Base-by-base conservation (phyloP, 371 early-diverging fungal species). In the Actinomortierella wolfii region DNA sequence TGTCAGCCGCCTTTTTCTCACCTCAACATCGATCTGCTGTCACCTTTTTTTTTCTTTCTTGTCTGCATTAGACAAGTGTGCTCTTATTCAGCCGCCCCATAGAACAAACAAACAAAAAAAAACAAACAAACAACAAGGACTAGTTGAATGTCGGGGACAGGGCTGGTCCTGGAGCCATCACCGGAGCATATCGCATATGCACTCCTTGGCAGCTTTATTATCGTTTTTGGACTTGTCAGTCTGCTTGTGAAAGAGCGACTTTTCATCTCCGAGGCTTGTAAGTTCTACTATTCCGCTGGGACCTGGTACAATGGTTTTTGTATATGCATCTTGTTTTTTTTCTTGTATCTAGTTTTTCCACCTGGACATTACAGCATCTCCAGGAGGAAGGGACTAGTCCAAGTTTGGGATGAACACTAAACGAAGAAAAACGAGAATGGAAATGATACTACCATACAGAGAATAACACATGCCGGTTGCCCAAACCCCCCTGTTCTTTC, bases 181-280 rank as follows among this genome's bases (percentile, higher is more conserved):
- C 66, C 73, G 23, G 66, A 65, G 59, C 73, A 71, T 56, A 50
- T 71, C 6, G 66, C 63, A 47, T 71, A 65, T 50, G 73, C 73
- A 45, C 62, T 92, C 24, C 59, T 93, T 21, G 94, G 94, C 59
- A 90, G 89, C 15, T 96, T 97, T 76, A 90, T 95, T 64, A 79
- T 92, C 34, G 57, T 90, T 50, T 94, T 94, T 67, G 94, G 95
- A 2, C 87, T 95, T 59, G 82, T 97, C 45, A 97, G 97, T 20
- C 84, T 97, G 70, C 84, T 94, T 68, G 78, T 95, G 55, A 97
- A 97, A 70, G 96, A 98, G 63, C 81, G 85, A 9, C 83, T 96
- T 51, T 95, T 90, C 78, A 70, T 99, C 61, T 92, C 94, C 39
- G 98, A 98, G 82, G 87, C 97, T 23, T 84, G 89, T 89, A 86